Conservation (phyloP, 83 land plant species). For the Thuja plicata region DNA sequence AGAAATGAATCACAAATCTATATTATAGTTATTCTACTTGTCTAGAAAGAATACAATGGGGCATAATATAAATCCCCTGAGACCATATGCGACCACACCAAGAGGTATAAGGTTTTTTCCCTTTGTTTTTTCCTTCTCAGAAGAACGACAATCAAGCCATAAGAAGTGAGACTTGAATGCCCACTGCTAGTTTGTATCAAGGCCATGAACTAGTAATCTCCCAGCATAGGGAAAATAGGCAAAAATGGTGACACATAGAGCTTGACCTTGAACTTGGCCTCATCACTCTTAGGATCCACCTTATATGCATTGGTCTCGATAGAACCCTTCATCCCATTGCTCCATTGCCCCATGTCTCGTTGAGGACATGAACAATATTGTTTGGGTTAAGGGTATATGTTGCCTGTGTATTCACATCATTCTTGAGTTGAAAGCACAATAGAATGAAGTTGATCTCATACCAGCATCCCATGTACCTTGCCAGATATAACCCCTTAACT, state of each 20-base stretch:
- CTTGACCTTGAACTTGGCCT: conserved; percentile 85
- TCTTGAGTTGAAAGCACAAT: conserved; percentile 64
- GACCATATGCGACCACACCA: too few relatives aligned
- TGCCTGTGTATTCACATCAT: conserved; percentile 66
- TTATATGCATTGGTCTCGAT: conserved; percentile 82
- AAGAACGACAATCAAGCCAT: too few relatives aligned
- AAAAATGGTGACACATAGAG: conserved; percentile 87
- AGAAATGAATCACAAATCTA: too few relatives aligned
- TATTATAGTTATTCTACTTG: too few relatives aligned
- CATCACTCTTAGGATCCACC: conserved; percentile 66
- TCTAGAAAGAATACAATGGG: too few relatives aligned
- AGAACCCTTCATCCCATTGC: conserved; percentile 59
- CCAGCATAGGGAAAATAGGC: conserved; percentile 78
- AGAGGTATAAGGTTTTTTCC: too few relatives aligned
- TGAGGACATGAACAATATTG: conserved; percentile 69
- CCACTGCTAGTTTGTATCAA: conserved; percentile 24
- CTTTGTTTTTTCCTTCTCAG: too few relatives aligned
- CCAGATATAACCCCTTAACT: conserved; percentile 61
- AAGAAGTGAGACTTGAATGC: too few relatives aligned
- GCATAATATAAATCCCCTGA: too few relatives aligned
- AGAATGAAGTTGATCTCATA: conserved; percentile 87
- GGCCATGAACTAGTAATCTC: conserved; percentile 88
- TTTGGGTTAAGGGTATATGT: conserved; percentile 68
- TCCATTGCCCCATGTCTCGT: conserved; percentile 77
- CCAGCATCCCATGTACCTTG: conserved; percentile 86